Evolutionary conservation across 176 grass and related monocot species (phyloP).

Genomic region (Zoysia japonica): DNA sequence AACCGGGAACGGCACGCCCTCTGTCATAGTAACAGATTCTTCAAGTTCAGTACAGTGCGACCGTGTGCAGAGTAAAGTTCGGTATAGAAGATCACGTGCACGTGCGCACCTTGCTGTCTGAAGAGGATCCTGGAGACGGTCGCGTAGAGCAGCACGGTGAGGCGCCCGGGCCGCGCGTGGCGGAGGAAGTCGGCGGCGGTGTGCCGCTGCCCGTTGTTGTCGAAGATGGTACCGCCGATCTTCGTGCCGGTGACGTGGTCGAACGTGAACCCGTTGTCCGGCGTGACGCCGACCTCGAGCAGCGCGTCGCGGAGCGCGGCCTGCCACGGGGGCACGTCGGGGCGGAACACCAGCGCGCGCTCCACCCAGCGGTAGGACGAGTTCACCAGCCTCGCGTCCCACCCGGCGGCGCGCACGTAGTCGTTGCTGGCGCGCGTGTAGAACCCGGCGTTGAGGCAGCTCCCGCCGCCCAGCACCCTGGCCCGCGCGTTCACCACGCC

Average conservation of each 20-base stretch:
- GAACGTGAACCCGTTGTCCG: slow-evolving; percentile 79
- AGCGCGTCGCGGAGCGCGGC: slow-evolving; percentile 70
- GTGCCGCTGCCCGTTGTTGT: slow-evolving; percentile 58
- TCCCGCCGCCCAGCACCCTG: slow-evolving; percentile 77
- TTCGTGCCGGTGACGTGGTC: slow-evolving; percentile 86
- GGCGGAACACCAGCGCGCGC: slow-evolving; percentile 66
- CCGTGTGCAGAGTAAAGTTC: too few species aligned
- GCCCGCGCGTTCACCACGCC: slow-evolving; percentile 77
- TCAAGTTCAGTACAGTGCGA: too few species aligned
- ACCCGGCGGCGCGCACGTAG: slow-evolving; percentile 53
- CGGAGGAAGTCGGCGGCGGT: slow-evolving; percentile 83
- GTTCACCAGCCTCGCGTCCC: slow-evolving; percentile 55
- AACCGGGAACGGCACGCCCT: slow-evolving; percentile 45
- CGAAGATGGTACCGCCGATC: slow-evolving; percentile 89
- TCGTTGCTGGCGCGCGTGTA: slow-evolving; percentile 73
- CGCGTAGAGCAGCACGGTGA: slow-evolving; percentile 70
- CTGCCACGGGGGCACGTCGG: slow-evolving; percentile 66
- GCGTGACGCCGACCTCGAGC: slow-evolving; percentile 67
- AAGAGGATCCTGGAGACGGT: slow-evolving; percentile 65
- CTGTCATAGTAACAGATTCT: background rate
- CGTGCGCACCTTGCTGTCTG: slow-evolving; percentile 16
- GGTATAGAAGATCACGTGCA: too few species aligned
- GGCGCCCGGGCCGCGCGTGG: slow-evolving; percentile 51
- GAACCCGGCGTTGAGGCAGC: slow-evolving; percentile 84
- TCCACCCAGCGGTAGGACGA: slow-evolving; percentile 77